Percentiles rank a stretch among this genome's conserved stretches.
Conservation (phyloP, 1,284 basidiomycete species). For the Leccinum fallax region DNA sequence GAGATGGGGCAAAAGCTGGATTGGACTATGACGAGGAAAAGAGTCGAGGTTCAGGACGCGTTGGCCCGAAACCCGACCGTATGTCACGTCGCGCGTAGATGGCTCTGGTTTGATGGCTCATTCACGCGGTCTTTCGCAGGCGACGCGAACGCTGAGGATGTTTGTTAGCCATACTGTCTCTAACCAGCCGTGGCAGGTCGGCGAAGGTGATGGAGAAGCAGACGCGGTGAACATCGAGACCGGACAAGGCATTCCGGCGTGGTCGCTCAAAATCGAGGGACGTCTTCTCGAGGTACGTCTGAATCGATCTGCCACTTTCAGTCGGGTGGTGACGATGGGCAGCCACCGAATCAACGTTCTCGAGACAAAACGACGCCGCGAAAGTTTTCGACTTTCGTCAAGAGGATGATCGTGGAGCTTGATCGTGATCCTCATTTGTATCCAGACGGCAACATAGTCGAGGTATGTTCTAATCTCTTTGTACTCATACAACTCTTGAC, state of each 20-base stretch:
- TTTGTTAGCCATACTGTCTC: constrained; percentile 90
- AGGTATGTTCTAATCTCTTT: constrained; percentile 46
- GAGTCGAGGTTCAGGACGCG: constrained; percentile 87
- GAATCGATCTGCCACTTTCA: neutral
- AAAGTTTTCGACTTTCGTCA: constrained; percentile 89
- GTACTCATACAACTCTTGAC: neutral
- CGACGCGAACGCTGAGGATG: constrained; percentile 83
- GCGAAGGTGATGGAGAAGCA: constrained; percentile 37
- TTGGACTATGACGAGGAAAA: constrained; percentile 93
- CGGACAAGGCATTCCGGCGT: constrained; percentile 85
- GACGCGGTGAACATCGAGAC: constrained; percentile 50
- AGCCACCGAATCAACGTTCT: constrained; percentile 62
- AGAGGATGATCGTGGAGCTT: constrained; percentile 84
- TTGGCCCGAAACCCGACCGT: constrained; percentile 62
- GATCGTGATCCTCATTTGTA: constrained; percentile 84
- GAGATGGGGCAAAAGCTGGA: constrained; percentile 92
- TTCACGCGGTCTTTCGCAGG: constrained; percentile 45
- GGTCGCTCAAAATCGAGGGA: constrained; percentile 89
- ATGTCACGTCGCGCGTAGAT: constrained; percentile 23
- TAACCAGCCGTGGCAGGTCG: constrained; percentile 82
- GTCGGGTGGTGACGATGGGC: neutral
- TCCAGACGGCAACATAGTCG: constrained; percentile 79
- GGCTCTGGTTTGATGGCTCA: neutral
- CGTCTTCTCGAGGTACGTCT: constrained; percentile 73
- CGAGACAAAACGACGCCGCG: constrained; percentile 68